Conservation (phyloP, 495 filamentous ascomycete species). For the Penicillium lividum region DNA sequence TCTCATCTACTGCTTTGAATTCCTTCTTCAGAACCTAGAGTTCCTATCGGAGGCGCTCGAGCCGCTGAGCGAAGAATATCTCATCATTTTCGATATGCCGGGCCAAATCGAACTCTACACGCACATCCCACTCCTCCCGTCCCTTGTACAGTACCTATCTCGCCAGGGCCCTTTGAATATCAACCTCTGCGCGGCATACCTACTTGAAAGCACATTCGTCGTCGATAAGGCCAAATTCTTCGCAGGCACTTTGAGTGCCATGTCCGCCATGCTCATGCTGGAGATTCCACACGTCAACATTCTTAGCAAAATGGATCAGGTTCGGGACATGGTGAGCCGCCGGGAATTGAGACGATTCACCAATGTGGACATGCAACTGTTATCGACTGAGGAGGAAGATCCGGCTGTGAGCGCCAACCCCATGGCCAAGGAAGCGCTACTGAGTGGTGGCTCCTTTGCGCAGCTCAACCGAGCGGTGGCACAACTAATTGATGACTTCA, state of each 20-base stretch:
- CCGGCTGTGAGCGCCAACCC: slow-evolving; percentile 51
- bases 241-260: slow-evolving; percentile 88
- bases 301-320: slow-evolving; percentile 94
- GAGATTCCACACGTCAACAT: slow-evolving; percentile 95
- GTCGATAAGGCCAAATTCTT: slow-evolving; percentile 97
- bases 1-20: slow-evolving; percentile 97
- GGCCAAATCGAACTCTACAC: slow-evolving; percentile 99
- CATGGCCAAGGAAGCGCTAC: slow-evolving; percentile 60
- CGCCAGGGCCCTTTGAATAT: slow-evolving; percentile 80
- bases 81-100: slow-evolving; percentile 97
- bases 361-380: slow-evolving; percentile 73
- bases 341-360: slow-evolving; percentile 85
- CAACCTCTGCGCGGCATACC: slow-evolving; percentile 90
- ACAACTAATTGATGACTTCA: slow-evolving; percentile 90
- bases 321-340: slow-evolving; percentile 78
- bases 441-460: slow-evolving; percentile 77
- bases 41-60: slow-evolving; percentile 89
- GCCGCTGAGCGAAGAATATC: slow-evolving; percentile 85
- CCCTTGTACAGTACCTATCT: slow-evolving; percentile 79
- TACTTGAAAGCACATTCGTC: slow-evolving; percentile 93
- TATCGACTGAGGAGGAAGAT: slow-evolving; percentile 60
- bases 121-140: slow-evolving; percentile 88
- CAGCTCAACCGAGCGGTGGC: slow-evolving; percentile 83
- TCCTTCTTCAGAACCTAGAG: slow-evolving; percentile 90
- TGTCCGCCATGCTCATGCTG: slow-evolving; percentile 98